Conservation (phyloP, 768 basidiomycete genomes). For the Leccinum uliginosum region DNA sequence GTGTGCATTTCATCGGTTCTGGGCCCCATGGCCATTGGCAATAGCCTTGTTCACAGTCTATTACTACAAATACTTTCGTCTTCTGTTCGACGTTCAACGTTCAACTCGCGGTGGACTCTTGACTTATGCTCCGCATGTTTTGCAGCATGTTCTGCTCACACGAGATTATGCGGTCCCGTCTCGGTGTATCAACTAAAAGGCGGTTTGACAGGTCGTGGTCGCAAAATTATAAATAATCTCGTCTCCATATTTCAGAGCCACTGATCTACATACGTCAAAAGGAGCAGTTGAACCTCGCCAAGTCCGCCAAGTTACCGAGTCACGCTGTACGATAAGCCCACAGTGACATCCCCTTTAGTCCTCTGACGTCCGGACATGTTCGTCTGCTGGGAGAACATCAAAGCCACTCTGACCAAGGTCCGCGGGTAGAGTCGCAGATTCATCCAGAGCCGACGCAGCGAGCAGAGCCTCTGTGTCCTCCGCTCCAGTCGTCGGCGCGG, state of each 20-base stretch:
- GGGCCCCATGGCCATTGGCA: background rate
- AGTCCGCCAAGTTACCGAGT: background rate
- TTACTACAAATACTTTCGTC: background rate
- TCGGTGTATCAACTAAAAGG: constrained; percentile 7
- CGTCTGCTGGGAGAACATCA: constrained; percentile 66
- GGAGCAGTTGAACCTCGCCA: background rate
- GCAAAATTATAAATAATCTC: background rate
- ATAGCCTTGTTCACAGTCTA: background rate
- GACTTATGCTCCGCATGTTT: background rate
- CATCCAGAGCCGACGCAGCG: constrained; percentile 48
- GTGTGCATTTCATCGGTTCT: background rate
- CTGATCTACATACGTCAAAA: background rate
- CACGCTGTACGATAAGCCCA: background rate
- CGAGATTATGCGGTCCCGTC: constrained; percentile 12
- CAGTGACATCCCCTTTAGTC: constrained; percentile 5
- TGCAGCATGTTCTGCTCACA: background rate
- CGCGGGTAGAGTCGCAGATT: constrained; percentile 78
- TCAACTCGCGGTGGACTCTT: background rate
- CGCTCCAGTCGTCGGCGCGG: constrained; percentile 35
- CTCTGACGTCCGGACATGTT: constrained; percentile 23
- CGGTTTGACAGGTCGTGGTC: background rate
- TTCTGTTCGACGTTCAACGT: background rate
- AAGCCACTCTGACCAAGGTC: constrained; percentile 81
- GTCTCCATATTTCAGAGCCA: background rate
- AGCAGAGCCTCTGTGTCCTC: constrained; percentile 58